phyloP scores from a whole-genome alignment of 1,284 basidiomycete genomes.

The Athelia sp. region DNA sequence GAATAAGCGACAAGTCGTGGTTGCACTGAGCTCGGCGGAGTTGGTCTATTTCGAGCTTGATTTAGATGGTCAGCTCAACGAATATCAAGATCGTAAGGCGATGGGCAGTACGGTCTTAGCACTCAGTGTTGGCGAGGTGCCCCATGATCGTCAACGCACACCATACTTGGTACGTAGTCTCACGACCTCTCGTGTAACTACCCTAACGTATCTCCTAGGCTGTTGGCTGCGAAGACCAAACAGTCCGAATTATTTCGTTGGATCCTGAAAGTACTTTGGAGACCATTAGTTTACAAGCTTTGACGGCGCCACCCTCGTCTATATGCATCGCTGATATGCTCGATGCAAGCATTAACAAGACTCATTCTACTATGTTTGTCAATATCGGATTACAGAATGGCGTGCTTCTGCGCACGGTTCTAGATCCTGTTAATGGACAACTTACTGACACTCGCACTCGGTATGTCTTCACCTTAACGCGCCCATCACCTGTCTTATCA shows the following conservation, averaged over 20 bases:
- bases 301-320: slow-evolving; percentile 92
- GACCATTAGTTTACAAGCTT: slow-evolving; percentile 92
- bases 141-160: slow-evolving; percentile 89
- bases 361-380: slow-evolving; percentile 93
- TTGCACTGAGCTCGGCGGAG: slow-evolving; percentile 89
- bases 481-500: slow-evolving; percentile 2
- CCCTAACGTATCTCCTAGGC: slow-evolving; percentile 47
- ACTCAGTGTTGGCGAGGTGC: slow-evolving; percentile 90
- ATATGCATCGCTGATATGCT: slow-evolving; percentile 98
- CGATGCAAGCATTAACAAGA: slow-evolving; percentile 95
- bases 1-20: slow-evolving; percentile 93
- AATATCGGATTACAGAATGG: slow-evolving; percentile 98
- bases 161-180: slow-evolving; percentile 74
- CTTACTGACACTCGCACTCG: slow-evolving; percentile 95
- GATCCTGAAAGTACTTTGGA: slow-evolving; percentile 95
- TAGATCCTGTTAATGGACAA: slow-evolving; percentile 93
- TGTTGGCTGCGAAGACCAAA: slow-evolving; percentile 98
- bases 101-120: slow-evolving; percentile 96
- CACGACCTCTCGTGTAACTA: slow-evolving; percentile 4
- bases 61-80: slow-evolving; percentile 93
- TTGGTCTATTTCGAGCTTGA: slow-evolving; percentile 96
- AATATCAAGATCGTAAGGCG: slow-evolving; percentile 95
- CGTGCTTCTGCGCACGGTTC: slow-evolving; percentile 90
- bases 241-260: slow-evolving; percentile 94
- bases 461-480: slow-evolving; percentile 31